Base-by-base conservation (phyloP, 768 basidiomycete genomes). In the Calocybe cyanea region DNA sequence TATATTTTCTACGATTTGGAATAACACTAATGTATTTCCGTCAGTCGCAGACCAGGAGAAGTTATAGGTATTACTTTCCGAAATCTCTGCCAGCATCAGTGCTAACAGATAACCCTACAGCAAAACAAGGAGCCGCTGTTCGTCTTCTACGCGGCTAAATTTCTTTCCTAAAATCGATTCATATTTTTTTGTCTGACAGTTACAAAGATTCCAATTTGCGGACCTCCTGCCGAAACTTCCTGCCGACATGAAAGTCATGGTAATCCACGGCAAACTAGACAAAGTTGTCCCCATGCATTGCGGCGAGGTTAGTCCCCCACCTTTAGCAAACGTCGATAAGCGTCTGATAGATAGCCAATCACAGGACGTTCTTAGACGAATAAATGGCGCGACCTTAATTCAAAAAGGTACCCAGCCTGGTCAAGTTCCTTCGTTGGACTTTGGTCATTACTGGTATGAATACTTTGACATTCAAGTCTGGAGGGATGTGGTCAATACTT, bases 181-280 rank as follows among this genome's bases (percentile, higher is more conserved):
- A 20, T 17, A 24, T 33, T 14, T n/a, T n/a, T n/a, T n/a, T n/a
- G 14, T 32, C n/a, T n/a, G 23, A 5, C 41, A 68, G 63, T 53
- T 68, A 25, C 57, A 59, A 49, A 57, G 56, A 7, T 67, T 69
- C 40, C 55, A 64, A 24, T 66, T 65, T 49, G 58, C 50, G 25
- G 48, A 57, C 21, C 52, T 62, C 11, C 57, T 67, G 19, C 30
- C 54, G 11, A 57, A 59, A 23, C 45, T 71, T 13, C 60, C 68
- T 7, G 41, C 38, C 14, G 59, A 65, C 19, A 53, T 59, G n/a
- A 62, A 63, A 15, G 64, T 72, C 18, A 51, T 73, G 30, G 57
- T 73, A 20, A 60, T 73, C n/a, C 72, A 73, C 35, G 70, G 71
- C n/a, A 58, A 56, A 32, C 48, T 63, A 8, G 71, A 72, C 54